Evolutionary conservation across 2,329 filamentous ascomycete species (phyloP).

Genomic region (Colletotrichum coccodes): DNA sequence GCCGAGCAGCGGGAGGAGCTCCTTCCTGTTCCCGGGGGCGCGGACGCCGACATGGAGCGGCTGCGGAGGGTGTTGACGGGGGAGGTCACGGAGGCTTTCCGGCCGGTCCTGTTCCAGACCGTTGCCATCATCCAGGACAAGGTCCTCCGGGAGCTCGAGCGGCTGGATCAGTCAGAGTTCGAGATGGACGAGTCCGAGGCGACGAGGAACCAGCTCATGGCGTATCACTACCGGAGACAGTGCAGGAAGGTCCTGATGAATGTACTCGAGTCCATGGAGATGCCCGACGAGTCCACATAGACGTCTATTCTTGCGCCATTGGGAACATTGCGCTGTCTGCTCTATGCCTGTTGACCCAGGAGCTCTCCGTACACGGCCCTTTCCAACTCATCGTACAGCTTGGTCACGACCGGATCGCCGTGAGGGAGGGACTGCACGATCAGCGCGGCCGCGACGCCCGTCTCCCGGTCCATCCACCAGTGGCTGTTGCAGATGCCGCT

Average conservation of each 20-base stretch:
- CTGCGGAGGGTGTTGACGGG: conserved; percentile 44
- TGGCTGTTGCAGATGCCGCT: conserved; percentile 52
- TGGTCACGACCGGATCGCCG: conserved; percentile 47
- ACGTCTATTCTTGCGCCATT: too few species aligned
- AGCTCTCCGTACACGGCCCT: conserved; percentile 47
- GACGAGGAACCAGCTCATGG: conserved; percentile 59
- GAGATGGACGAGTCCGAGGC: conserved; percentile 53
- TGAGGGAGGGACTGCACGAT: conserved; percentile 50
- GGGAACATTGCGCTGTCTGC: not conserved
- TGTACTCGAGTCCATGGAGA: conserved; percentile 51
- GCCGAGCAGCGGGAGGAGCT: conserved; percentile 42
- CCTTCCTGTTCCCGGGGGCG: conserved; percentile 36
- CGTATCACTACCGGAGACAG: conserved; percentile 58
- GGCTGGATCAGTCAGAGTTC: conserved; percentile 57
- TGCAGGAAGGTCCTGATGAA: conserved; percentile 59
- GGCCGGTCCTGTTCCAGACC: conserved; percentile 44
- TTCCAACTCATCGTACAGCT: conserved; percentile 52
- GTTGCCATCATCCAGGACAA: conserved; percentile 55
- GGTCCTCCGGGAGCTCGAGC: conserved; percentile 53
- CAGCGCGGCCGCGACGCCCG: conserved; percentile 52
- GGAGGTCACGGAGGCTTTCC: conserved; percentile 40
- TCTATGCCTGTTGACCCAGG: not conserved
- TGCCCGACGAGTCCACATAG: not conserved
- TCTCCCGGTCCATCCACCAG: conserved; percentile 53
- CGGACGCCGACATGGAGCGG: conserved; percentile 34